Evolutionary conservation across 371 early-diverging fungal species (phyloP).

Genomic region (Apophysomyces variabilis): DNA sequence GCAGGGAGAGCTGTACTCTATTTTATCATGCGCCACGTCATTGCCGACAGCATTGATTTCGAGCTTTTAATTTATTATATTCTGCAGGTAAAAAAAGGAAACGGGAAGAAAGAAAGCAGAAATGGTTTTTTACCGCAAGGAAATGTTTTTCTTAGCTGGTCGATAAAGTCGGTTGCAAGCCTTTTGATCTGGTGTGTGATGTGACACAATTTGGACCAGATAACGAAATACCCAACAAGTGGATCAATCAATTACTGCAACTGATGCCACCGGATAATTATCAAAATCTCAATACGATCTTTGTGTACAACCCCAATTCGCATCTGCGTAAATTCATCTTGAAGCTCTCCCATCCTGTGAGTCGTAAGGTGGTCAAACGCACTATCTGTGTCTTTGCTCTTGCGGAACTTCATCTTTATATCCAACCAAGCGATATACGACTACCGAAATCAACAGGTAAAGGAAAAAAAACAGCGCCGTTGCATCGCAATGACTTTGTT

Average conservation of each 20-base stretch:
- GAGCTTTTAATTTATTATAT: conserved; percentile 78
- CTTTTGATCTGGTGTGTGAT: conserved; percentile 84
- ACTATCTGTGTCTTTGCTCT: conserved; percentile 69
- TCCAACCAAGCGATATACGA: conserved; percentile 70
- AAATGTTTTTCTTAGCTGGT: conserved; percentile 42
- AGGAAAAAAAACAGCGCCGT: no score
- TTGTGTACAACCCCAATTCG: conserved; percentile 84
- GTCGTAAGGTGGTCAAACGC: conserved; percentile 65
- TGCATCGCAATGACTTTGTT: conserved; percentile 6
- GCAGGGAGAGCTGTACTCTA: conserved; percentile 83
- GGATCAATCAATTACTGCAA: conserved; percentile 76
- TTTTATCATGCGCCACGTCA: conserved; percentile 78
- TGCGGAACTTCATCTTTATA: conserved; percentile 73
- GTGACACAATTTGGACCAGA: conserved; percentile 78
- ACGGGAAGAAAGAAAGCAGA: not conserved
- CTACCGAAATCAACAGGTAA: conserved; percentile 79
- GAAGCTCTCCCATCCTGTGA: conserved; percentile 59
- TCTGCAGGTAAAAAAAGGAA: conserved; percentile 58
- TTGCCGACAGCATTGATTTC: conserved; percentile 81
- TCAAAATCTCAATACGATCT: conserved; percentile 59
- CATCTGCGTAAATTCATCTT: conserved; percentile 75
- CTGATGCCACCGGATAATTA: conserved; percentile 69
- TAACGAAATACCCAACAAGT: conserved; percentile 83
- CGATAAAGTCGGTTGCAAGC: conserved; percentile 60
- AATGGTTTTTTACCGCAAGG: not conserved